Conservation (phyloP, 768 basidiomycete genomes). For the Coprinopsis sp. region DNA sequence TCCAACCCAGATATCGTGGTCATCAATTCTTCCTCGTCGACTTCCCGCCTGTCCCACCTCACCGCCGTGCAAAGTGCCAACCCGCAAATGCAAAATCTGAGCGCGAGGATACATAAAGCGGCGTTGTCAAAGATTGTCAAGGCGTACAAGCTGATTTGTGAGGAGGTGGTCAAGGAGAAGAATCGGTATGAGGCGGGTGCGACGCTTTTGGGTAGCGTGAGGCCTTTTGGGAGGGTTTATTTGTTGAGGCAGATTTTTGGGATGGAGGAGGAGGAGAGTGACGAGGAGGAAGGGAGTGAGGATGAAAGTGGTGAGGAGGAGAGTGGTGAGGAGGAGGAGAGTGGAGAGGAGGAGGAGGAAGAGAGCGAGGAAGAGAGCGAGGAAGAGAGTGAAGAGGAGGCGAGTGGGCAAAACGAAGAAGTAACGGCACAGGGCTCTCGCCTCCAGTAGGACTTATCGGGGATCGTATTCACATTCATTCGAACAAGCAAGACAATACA, state of each 20-base stretch:
- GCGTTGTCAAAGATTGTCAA: conserved; percentile 64
- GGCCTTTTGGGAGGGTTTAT: conserved; percentile 77
- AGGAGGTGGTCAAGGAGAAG: conserved; percentile 66
- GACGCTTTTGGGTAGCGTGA: conserved; percentile 75
- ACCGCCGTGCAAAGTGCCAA: no score
- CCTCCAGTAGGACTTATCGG: no score
- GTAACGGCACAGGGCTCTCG: no score
- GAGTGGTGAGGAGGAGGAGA: conserved; percentile 10
- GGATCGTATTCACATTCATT: no score
- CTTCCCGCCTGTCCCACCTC: conserved; percentile 73
- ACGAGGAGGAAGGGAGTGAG: conserved; percentile 7
- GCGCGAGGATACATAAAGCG: conserved; percentile 67
- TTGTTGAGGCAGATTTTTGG: conserved; percentile 78
- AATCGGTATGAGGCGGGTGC: conserved; percentile 90
- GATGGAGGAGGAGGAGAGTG: conserved; percentile 41
- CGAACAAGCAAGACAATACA: no score
- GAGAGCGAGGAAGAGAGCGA: conserved; percentile 15
- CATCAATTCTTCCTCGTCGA: no score
- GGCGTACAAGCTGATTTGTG: conserved; percentile 72
- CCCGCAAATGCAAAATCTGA: conserved; percentile 63
- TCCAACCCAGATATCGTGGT: conserved; percentile 76
- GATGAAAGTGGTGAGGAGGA: conserved; percentile 13
- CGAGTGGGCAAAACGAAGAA: conserved; percentile 1
- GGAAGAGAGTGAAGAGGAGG: conserved; percentile 6
- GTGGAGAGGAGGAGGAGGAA: conserved; percentile 11